Evolutionary conservation across 108 stramenopile species (phyloP).

Genomic region (Cylindrotheca fusiformis): DNA sequence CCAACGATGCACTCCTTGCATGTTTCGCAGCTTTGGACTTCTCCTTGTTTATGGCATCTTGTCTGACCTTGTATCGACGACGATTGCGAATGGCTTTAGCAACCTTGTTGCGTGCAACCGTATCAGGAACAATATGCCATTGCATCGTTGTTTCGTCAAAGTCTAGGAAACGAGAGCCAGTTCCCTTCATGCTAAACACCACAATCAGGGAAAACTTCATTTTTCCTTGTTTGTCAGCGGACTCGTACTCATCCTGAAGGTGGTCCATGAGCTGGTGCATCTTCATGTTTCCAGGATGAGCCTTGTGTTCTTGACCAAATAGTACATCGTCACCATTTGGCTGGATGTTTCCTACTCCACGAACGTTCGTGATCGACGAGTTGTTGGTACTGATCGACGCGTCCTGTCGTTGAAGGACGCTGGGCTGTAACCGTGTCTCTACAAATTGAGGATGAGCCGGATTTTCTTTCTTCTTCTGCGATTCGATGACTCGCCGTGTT

Average conservation of each 20-base stretch:
- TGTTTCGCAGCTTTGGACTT: no score
- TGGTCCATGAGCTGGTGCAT: neutral
- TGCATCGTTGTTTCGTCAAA: neutral
- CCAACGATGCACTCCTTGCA: no score
- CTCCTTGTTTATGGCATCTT: no score
- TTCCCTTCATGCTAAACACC: neutral
- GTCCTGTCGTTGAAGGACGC: neutral
- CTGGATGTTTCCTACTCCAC: neutral
- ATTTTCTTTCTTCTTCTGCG: neutral
- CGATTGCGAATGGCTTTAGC: constrained; percentile 6
- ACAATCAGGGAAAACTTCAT: neutral
- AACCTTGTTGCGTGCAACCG: constrained; percentile 1
- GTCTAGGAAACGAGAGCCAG: neutral
- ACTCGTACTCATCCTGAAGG: neutral
- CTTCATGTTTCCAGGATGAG: neutral
- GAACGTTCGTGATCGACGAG: no score
- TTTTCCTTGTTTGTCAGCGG: neutral
- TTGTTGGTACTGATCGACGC: neutral
- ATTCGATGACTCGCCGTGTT: neutral
- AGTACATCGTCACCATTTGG: neutral
- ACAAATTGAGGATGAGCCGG: neutral
- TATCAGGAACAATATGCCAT: constrained; percentile 1
- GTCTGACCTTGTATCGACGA: neutral
- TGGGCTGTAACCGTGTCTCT: neutral
- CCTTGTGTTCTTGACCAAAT: neutral